phyloP scores from a whole-genome alignment of 768 basidiomycete genomes.

The Omphalotus guepiniiformis region DNA sequence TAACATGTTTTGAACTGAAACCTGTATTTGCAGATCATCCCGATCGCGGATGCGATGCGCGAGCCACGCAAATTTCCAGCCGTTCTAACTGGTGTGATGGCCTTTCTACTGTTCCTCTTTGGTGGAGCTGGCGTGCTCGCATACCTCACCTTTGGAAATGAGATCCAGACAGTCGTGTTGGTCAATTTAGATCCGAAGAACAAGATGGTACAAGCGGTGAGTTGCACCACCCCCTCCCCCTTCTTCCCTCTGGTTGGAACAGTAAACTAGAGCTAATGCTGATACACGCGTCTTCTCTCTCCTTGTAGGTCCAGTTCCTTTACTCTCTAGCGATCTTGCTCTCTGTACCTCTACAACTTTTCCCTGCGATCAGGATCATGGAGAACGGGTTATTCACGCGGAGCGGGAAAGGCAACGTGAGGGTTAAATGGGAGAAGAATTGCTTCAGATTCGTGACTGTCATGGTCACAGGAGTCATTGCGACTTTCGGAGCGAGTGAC shows the following conservation, averaged over 20 bases:
- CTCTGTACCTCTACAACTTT: slow-evolving; percentile 91
- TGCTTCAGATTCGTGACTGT: slow-evolving; percentile 74
- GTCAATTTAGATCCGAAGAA: slow-evolving; percentile 85
- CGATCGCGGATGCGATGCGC: slow-evolving; percentile 95
- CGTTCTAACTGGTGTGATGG: slow-evolving; percentile 88
- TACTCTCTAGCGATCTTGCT: slow-evolving; percentile 92
- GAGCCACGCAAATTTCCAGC: slow-evolving; percentile 92
- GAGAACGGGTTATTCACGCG: slow-evolving; percentile 91
- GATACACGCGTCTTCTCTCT: too few species aligned
- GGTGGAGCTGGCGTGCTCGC: slow-evolving; percentile 84
- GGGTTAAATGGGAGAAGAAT: slow-evolving; percentile 98
- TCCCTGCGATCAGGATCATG: slow-evolving; percentile 96
- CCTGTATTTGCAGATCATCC: slow-evolving; percentile 67
- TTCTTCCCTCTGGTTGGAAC: slow-evolving; percentile 1
- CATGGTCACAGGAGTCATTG: slow-evolving; percentile 75
- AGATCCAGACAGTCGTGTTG: slow-evolving; percentile 90
- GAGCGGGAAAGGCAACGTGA: slow-evolving; percentile 75
- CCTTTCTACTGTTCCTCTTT: slow-evolving; percentile 80
- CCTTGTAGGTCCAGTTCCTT: slow-evolving; percentile 65
- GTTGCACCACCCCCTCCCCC: slow-evolving; percentile 24
- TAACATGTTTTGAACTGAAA: slow-evolving; percentile 7
- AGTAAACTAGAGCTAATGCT: not conserved
- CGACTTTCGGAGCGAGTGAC: slow-evolving; percentile 80
- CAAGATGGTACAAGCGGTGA: slow-evolving; percentile 83
- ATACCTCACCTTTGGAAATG: slow-evolving; percentile 83